These are phyloP conservation scores for Solanum tarapatanum DNA, from an alignment of 257 asterid species.

Conservation along the genomic window DNA sequence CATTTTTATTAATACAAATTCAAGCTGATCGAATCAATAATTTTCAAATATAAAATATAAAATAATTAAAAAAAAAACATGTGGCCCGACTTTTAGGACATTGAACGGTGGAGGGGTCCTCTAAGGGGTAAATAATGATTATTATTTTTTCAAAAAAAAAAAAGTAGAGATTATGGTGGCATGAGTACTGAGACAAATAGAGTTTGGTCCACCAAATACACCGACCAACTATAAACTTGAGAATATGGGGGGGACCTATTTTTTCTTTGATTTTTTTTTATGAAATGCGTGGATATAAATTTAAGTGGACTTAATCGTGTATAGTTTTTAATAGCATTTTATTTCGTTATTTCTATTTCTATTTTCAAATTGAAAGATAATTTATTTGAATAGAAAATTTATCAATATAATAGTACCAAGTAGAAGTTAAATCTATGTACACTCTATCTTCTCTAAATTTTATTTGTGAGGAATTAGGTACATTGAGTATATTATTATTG, in stretches of 20 bases:
- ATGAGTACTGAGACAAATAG: background rate
- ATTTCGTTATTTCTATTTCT: background rate
- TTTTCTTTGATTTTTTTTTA: background rate
- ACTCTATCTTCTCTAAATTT: background rate
- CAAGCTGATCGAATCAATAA: background rate
- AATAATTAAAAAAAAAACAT: background rate
- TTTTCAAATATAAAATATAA: background rate
- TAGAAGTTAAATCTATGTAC: background rate
- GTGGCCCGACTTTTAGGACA: slow-evolving; percentile 23
- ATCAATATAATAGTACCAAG: background rate
- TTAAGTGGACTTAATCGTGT: background rate
- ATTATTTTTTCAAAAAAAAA: background rate
- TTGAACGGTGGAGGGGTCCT: background rate
- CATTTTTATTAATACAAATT: background rate
- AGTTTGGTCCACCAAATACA: slow-evolving; percentile 22
- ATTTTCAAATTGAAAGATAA: background rate
- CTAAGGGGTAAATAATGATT: background rate
- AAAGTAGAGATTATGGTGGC: background rate
- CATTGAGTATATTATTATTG: background rate
- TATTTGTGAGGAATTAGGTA: too few species aligned
- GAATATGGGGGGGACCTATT: background rate
- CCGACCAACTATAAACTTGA: slow-evolving; percentile 23
- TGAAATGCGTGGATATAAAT: slow-evolving; percentile 8
- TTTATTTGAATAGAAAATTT: fast-evolving
- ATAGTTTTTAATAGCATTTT: background rate